Evolutionary conservation across 2,329 filamentous ascomycete species (phyloP), one percentile per base, ranked within the genome.

Genomic region (Phialemonium atrogriseum): DNA sequence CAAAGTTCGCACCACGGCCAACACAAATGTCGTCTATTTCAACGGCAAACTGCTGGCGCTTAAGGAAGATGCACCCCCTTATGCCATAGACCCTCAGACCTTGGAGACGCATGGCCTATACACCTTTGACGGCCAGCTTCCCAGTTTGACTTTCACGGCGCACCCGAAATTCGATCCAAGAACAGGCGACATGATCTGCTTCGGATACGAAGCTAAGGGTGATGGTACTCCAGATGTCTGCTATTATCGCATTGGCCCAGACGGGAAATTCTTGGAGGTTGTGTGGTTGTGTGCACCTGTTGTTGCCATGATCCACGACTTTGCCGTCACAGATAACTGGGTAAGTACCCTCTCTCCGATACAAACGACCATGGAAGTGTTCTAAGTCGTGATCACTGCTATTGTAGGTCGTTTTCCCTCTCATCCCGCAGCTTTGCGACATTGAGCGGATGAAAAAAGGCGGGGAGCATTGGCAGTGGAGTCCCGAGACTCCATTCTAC

Each of bases 1-100:
- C n/a, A n/a, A n/a, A n/a, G n/a, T n/a, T n/a, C n/a, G n/a, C n/a
- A n/a, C 39, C 4, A 59, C 58, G 0, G 56, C 64, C 4, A 71
- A 71, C 34, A 70, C 67, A 0, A 70, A 71, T 34, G 45, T 70
- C 4, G 44, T 69, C 2, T 60, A 55, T 35, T 70, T 60, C 54
- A 50, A 58, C 11, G 61, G 60, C 1, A 52, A 62, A 5, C 41
- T 68, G 18, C 46, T 66, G 2, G 62, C 62, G 0, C 49, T 52
- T 22, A 69, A 68, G 39, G 66, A 70, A 24, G 52, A 55, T 30
- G 42, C 47, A 0, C 51, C 50, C 1, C 55, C 57, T 1, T 60
- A 53, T 34, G 48, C 51, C 0, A 41, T 60, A 38, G 50, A 60
- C 30, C 56, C 56, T 0, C 15, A 39, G 5, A 57, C 54, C 1